phyloP scores from a whole-genome alignment of 805 yeast genomes.

The Cyberlindnera euphorbiae region DNA sequence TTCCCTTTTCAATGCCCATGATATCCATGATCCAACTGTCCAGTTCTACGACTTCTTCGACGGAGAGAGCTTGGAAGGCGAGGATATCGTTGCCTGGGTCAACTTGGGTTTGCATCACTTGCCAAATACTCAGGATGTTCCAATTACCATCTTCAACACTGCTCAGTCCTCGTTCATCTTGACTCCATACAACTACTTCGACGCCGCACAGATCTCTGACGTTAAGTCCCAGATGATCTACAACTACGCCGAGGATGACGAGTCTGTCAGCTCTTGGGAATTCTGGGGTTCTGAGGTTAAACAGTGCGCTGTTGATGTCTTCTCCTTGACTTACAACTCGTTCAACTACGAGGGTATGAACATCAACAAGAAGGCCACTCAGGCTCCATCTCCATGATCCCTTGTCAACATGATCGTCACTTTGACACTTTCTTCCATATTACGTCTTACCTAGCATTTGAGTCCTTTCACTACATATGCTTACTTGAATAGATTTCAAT shows the following conservation, averaged over 20 bases:
- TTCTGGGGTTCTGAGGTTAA: constrained; percentile 21
- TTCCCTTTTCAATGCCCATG: constrained; percentile 21
- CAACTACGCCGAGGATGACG: constrained; percentile 15
- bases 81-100: constrained; percentile 28
- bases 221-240: constrained; percentile 22
- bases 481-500: too few species aligned
- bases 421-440: too few species aligned
- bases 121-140: constrained; percentile 29
- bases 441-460: too few species aligned
- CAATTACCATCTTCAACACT: constrained; percentile 26
- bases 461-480: too few species aligned
- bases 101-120: constrained; percentile 27
- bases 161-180: constrained; percentile 23
- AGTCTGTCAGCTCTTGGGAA: constrained; percentile 16
- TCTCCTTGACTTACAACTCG: constrained; percentile 13
- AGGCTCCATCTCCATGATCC: constrained; percentile 21
- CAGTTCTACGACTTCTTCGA: constrained; percentile 23
- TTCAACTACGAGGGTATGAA: constrained; percentile 22
- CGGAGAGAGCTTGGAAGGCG: constrained; percentile 25
- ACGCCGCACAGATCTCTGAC: constrained; percentile 22
- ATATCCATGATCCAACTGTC: constrained; percentile 22
- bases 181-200: constrained; percentile 29
- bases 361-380: constrained; percentile 22
- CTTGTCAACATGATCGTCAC: not conserved
- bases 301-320: constrained; percentile 17